Conservation (phyloP, 2,329 filamentous ascomycete genomes). For the Alternaria sp. region DNA sequence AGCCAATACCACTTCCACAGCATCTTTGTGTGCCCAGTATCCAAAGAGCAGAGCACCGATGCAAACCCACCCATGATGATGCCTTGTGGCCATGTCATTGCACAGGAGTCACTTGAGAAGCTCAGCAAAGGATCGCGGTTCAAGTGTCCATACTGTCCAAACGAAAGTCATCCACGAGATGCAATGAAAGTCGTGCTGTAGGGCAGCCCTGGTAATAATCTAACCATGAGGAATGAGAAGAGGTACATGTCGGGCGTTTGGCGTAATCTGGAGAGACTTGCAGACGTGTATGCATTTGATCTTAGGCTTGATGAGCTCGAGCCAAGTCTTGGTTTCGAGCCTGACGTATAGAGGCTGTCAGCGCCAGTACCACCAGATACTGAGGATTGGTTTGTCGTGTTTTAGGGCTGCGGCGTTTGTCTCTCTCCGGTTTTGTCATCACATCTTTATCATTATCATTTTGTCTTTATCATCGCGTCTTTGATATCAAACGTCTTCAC, state of each 20-base stretch:
- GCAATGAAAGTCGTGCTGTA: conserved; percentile 59
- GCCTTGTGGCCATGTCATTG: conserved; percentile 93
- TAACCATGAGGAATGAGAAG: background rate
- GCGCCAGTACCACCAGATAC: background rate
- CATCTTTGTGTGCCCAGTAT: conserved; percentile 97
- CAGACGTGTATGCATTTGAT: background rate
- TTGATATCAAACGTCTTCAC: background rate
- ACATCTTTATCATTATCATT: background rate
- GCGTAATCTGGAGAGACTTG: background rate
- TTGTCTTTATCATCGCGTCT: too few species aligned
- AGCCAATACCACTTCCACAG: conserved; percentile 81
- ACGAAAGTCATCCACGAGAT: conserved; percentile 79
- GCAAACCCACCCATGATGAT: conserved; percentile 96
- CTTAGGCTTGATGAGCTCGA: background rate
- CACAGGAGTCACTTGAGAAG: conserved; percentile 80
- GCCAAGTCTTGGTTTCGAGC: background rate
- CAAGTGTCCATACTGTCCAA: conserved; percentile 97
- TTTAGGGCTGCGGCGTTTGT: background rate
- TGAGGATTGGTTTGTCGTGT: background rate
- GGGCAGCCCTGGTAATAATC: background rate
- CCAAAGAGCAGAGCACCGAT: conserved; percentile 94
- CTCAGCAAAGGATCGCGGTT: conserved; percentile 82
- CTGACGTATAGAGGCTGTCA: background rate
- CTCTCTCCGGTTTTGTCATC: background rate
- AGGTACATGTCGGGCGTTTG: background rate